A percentile compares a stretch with the other conserved stretches of the same genome.
Evolutionary conservation across 352 stramenopile genomes (phyloP).

Genomic region (Globisporangium orthogonon): DNA sequence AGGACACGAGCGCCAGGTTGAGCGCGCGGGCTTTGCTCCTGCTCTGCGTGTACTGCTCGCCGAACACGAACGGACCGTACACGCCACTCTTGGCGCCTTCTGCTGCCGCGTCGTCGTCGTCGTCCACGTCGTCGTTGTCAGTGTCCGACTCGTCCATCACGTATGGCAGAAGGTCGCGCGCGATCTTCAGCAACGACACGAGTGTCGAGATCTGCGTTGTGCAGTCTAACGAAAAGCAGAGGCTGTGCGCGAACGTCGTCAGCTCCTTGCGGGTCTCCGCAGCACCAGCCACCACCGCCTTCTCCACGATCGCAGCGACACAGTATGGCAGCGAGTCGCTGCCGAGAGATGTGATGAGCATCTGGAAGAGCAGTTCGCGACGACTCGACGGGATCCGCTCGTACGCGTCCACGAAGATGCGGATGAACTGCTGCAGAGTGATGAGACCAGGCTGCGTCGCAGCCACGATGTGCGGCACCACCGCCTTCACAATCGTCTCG

Average conservation of each 20-base stretch:
- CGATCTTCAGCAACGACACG: slow-evolving; percentile 51
- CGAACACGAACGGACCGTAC: slow-evolving; percentile 47
- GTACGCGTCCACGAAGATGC: slow-evolving; percentile 70
- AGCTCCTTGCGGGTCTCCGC: slow-evolving; percentile 36
- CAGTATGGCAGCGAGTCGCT: slow-evolving; percentile 44
- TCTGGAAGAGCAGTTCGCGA: slow-evolving; percentile 52
- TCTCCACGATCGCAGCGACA: slow-evolving; percentile 51
- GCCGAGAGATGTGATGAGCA: slow-evolving; percentile 54
- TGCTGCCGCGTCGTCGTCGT: slow-evolving; percentile 38
- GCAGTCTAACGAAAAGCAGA: slow-evolving; percentile 54
- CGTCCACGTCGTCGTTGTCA: slow-evolving; percentile 66
- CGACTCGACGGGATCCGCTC: slow-evolving; percentile 56
- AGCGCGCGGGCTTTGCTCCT: slow-evolving; percentile 42
- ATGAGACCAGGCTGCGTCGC: slow-evolving; percentile 20
- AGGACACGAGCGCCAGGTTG: slow-evolving; percentile 58
- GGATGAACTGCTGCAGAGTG: slow-evolving; percentile 67
- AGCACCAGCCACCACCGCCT: slow-evolving; percentile 18
- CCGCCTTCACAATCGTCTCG: slow-evolving; percentile 77
- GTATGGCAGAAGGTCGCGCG: slow-evolving; percentile 53
- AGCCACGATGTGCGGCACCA: slow-evolving; percentile 70
- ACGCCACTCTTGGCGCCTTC: slow-evolving; percentile 30
- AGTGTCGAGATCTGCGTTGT: slow-evolving; percentile 52
- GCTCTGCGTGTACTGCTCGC: slow-evolving; percentile 23
- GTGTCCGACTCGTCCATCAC: slow-evolving; percentile 69
- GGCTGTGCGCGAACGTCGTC: slow-evolving; percentile 55